Conservation (phyloP, 2,329 filamentous ascomycete genomes). For the Rasamsonia emersonii region DNA sequence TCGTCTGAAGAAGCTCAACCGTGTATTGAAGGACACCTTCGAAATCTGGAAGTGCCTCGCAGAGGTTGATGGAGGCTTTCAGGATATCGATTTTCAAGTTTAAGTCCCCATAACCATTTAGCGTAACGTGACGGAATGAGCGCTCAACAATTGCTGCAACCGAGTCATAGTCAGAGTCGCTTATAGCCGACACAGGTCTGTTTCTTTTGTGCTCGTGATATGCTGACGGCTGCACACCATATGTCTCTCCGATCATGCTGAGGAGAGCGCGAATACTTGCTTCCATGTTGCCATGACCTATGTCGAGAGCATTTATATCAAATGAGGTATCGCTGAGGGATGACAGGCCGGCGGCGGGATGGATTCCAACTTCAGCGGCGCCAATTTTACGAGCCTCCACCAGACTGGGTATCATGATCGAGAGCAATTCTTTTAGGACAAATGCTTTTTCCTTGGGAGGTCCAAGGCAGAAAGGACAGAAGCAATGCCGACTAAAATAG, state of each 20-base stretch:
- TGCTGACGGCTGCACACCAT: conserved; percentile 32
- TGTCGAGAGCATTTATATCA: conserved; percentile 35
- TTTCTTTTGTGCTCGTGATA: conserved; percentile 25
- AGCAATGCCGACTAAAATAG: conserved; percentile 76
- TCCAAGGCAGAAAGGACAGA: conserved; percentile 74
- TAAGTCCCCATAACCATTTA: conserved; percentile 61
- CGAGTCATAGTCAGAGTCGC: conserved; percentile 21
- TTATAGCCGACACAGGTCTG: conserved; percentile 13
- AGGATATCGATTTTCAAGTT: conserved; percentile 79
- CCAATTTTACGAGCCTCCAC: conserved; percentile 87
- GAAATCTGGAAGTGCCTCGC: conserved; percentile 87
- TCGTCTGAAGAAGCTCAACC: conserved; percentile 70
- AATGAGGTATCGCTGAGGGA: conserved; percentile 52
- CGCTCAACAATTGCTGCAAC: conserved; percentile 34
- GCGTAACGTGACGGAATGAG: conserved; percentile 36
- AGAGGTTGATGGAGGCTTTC: conserved; percentile 84
- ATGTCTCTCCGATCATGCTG: conserved; percentile 29
- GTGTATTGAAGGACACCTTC: conserved; percentile 82
- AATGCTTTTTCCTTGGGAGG: conserved; percentile 85
- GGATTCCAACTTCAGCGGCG: conserved; percentile 91
- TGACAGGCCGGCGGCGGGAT: conserved; percentile 80
- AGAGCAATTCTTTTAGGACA: conserved; percentile 76
- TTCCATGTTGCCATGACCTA: conserved; percentile 34
- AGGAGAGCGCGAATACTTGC: conserved; percentile 31
- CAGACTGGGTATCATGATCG: conserved; percentile 71